phyloP scores from a whole-genome alignment of 1,284 basidiomycete species.

The Tilletia horrida region DNA sequence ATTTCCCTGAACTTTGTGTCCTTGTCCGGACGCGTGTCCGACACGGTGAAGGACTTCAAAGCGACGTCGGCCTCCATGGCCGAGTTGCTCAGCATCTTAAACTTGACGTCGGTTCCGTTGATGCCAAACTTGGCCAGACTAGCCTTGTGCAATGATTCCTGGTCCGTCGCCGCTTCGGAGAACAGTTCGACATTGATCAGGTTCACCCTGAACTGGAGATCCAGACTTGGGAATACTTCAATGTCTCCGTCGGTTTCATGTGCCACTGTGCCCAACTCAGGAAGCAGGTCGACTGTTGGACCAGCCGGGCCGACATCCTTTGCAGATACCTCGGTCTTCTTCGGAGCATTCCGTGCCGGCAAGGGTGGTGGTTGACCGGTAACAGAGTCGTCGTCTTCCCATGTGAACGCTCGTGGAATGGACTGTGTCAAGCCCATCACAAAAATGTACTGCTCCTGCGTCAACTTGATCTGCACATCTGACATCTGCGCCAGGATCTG shows the following conservation, averaged over 20 bases:
- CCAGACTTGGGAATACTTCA: slow-evolving; percentile 61
- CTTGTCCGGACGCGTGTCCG: slow-evolving; percentile 75
- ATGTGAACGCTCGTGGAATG: slow-evolving; percentile 67
- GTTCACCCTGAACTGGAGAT: slow-evolving; percentile 72
- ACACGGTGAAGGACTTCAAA: slow-evolving; percentile 84
- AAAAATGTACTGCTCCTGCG: slow-evolving; percentile 82
- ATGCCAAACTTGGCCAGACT: slow-evolving; percentile 84
- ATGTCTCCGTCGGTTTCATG: slow-evolving; percentile 34
- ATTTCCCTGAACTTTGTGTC: slow-evolving; percentile 86
- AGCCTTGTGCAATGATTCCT: slow-evolving; percentile 68
- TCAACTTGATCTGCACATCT: slow-evolving; percentile 83
- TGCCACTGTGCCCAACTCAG: slow-evolving; percentile 58
- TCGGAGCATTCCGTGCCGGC: not conserved
- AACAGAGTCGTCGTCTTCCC: slow-evolving; percentile 47
- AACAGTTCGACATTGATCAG: slow-evolving; percentile 89
- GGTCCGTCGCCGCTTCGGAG: slow-evolving; percentile 65
- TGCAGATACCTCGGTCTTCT: not conserved
- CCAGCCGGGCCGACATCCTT: slow-evolving; percentile 18
- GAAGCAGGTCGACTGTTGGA: slow-evolving; percentile 58
- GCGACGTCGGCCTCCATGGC: slow-evolving; percentile 82
- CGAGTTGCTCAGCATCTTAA: slow-evolving; percentile 79
- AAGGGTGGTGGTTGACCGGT: slow-evolving; percentile 13
- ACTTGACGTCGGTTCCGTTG: slow-evolving; percentile 72
- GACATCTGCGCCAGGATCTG: slow-evolving; percentile 71
- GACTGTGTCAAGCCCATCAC: slow-evolving; percentile 71